Percentiles rank a stretch among this genome's conserved stretches.
phyloP scores from a whole-genome alignment of 1,284 basidiomycete genomes.

The Puccinia triticina region DNA sequence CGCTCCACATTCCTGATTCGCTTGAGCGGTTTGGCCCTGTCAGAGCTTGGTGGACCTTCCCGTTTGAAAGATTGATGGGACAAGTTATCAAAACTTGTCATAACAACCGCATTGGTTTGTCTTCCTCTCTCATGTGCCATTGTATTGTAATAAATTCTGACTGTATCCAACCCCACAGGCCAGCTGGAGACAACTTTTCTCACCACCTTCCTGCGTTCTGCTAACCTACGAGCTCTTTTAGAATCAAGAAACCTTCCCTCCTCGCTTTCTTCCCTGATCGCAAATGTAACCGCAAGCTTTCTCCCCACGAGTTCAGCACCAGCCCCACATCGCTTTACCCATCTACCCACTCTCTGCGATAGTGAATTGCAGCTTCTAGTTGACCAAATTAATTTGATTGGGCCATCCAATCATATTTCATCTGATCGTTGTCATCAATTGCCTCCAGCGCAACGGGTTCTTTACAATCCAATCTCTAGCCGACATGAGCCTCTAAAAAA shows the following conservation, averaged over 20 bases:
- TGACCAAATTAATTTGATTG: neutral
- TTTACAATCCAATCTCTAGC: neutral
- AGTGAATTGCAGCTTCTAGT: neutral
- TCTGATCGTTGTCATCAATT: neutral
- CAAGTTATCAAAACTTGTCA: slow-evolving; percentile 1
- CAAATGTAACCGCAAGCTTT: neutral
- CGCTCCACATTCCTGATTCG: neutral
- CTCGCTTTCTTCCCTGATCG: neutral
- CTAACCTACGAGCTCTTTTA: neutral
- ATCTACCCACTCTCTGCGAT: neutral
- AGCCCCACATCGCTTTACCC: neutral
- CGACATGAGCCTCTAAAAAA: neutral
- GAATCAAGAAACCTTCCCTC: neutral
- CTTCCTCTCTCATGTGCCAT: neutral
- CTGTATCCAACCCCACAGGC: neutral
- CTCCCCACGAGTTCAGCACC: neutral
- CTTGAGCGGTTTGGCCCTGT: slow-evolving; percentile 32
- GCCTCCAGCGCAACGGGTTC: neutral
- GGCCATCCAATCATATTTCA: neutral
- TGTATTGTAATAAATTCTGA: neutral
- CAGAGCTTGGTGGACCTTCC: slow-evolving; percentile 30
- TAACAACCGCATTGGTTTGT: slow-evolving; percentile 26
- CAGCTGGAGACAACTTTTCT: slow-evolving; percentile 18
- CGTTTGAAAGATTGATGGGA: slow-evolving; percentile 30
- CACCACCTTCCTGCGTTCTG: neutral